Percentiles rank a stretch among this genome's conserved stretches.
Evolutionary conservation across 2,329 filamentous ascomycete genomes (phyloP).

Genomic region (Capronia epimyces): DNA sequence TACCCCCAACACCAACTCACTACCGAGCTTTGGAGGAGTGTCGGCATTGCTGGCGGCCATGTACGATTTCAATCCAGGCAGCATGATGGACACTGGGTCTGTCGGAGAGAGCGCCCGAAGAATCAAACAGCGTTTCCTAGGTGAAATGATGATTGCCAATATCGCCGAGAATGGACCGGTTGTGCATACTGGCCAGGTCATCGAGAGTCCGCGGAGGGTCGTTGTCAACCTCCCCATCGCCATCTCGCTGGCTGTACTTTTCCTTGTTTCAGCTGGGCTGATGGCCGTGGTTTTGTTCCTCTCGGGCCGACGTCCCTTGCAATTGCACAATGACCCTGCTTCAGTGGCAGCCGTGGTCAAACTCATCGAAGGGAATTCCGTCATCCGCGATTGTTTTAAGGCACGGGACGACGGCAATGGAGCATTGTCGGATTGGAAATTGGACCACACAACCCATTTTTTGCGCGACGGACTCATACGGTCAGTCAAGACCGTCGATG

Average conservation of each 20-base stretch:
- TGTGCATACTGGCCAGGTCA: background rate
- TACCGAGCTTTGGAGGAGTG: constrained; percentile 16
- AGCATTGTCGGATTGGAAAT: background rate
- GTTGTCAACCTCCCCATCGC: constrained; percentile 5
- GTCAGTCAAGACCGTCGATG: background rate
- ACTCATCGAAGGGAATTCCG: constrained; percentile 1
- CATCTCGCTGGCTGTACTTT: constrained; percentile 3
- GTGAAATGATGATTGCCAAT: constrained; percentile 4
- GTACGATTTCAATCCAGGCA: constrained; percentile 23
- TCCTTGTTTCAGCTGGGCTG: constrained; percentile 1
- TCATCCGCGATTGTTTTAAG: constrained; percentile 4
- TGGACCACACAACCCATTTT: background rate
- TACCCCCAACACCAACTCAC: background rate
- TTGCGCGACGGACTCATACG: background rate
- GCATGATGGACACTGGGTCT: background rate
- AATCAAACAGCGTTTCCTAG: constrained; percentile 15
- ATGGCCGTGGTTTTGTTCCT: background rate
- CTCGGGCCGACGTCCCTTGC: background rate
- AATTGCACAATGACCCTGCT: constrained; percentile 8
- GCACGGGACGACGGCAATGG: background rate
- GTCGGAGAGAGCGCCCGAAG: constrained; percentile 2
- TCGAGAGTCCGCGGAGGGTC: background rate
- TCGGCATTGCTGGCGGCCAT: constrained; percentile 23
- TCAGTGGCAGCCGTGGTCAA: constrained; percentile 8
- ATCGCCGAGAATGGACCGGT: background rate